Percentiles rank a stretch among this genome's conserved stretches.
Evolutionary conservation across 306 rosid species (phyloP).

Genomic region (Sphenostylis stenocarpa): DNA sequence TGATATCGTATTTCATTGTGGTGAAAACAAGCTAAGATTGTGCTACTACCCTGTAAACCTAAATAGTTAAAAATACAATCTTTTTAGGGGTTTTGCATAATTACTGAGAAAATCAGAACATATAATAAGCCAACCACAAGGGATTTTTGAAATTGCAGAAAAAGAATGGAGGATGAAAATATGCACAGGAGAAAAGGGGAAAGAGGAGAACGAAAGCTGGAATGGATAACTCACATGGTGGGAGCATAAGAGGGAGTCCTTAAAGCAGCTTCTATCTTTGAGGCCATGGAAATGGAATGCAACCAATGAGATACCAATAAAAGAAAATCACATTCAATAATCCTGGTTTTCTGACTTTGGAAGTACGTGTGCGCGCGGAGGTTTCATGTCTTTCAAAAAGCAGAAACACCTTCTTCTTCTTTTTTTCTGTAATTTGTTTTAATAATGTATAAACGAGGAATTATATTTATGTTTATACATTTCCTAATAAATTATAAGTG

Average conservation of each 20-base stretch:
- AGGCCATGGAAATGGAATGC: conserved; percentile 47
- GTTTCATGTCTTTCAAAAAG: too few relatives aligned
- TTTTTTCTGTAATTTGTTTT: too few relatives aligned
- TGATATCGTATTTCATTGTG: background rate
- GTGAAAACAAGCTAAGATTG: background rate
- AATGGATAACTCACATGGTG: conserved; percentile 47
- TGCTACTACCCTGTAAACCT: background rate
- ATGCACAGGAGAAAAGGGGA: background rate
- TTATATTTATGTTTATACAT: too few relatives aligned
- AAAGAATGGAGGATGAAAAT: too few relatives aligned
- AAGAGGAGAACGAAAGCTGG: background rate
- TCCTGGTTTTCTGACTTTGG: too few relatives aligned
- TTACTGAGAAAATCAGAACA: background rate
- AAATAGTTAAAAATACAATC: background rate
- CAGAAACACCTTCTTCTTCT: too few relatives aligned
- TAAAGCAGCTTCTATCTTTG: conserved; percentile 72
- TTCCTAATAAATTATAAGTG: too few relatives aligned
- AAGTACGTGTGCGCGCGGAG: too few relatives aligned
- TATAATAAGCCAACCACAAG: background rate
- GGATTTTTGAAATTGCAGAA: background rate
- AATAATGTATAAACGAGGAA: too few relatives aligned
- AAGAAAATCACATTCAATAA: too few relatives aligned
- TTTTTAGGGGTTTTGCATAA: background rate
- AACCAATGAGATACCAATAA: background rate
- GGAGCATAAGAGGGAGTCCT: conserved; percentile 66